Conservation (phyloP, 139 green algal genomes). For the Chloropicon primus region DNA sequence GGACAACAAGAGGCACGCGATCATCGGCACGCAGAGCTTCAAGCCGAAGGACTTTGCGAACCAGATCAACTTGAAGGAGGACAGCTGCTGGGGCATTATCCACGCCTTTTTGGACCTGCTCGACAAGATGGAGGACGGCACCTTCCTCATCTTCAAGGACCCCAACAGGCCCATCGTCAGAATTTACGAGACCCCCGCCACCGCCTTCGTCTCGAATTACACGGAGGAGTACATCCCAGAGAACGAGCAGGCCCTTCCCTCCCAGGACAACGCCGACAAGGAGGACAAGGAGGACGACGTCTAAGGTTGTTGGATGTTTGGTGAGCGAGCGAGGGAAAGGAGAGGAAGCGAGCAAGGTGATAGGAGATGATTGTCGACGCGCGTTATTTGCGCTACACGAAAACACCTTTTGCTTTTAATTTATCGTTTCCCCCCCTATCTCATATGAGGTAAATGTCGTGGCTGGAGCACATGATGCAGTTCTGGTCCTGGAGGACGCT, state of each 20-base stretch:
- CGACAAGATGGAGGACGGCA: conserved; percentile 52
- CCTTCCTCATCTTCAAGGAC: conserved; percentile 70
- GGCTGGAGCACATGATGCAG: background rate
- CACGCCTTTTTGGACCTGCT: conserved; percentile 73
- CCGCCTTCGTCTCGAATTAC: conserved; percentile 33
- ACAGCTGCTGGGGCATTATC: conserved; percentile 94
- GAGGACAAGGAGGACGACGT: background rate
- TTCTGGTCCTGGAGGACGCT: background rate
- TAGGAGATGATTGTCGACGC: too few species aligned
- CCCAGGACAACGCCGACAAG: too few species aligned
- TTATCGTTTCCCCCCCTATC: too few species aligned
- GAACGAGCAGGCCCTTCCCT: background rate
- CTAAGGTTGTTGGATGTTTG: too few species aligned
- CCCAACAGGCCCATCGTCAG: conserved; percentile 85
- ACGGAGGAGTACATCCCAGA: background rate
- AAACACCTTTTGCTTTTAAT: too few species aligned
- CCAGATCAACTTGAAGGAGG: conserved; percentile 89
- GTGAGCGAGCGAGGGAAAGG: too few species aligned
- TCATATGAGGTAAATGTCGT: conserved; percentile 1
- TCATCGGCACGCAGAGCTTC: conserved; percentile 70
- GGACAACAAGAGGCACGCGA: conserved; percentile 75
- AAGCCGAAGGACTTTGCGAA: conserved; percentile 77
- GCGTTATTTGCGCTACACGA: too few species aligned
- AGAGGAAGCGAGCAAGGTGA: too few species aligned
- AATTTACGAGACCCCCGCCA: conserved; percentile 57